Percentiles rank a stretch among this genome's conserved stretches.
These are phyloP conservation scores for Inosperma sp. DNA, from an alignment of 768 basidiomycete genomes.

Conservation along the genomic window DNA sequence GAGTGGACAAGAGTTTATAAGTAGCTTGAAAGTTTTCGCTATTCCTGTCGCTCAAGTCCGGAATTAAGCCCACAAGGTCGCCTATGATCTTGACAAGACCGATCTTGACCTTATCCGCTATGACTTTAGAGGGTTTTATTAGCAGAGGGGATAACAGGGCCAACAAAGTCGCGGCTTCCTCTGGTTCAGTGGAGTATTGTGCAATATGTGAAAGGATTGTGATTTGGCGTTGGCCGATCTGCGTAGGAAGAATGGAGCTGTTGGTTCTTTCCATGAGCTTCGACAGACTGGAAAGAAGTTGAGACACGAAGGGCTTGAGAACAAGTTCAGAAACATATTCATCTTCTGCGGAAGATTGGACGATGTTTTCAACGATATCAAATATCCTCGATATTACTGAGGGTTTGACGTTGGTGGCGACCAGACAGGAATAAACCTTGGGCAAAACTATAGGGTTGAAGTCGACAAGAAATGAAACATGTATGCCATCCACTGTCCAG, in stretches of 20 bases:
- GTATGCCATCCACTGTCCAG: conserved; percentile 61
- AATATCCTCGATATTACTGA: conserved; percentile 75
- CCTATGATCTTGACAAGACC: conserved; percentile 71
- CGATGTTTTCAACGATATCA: conserved; percentile 75
- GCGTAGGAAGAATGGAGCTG: conserved; percentile 47
- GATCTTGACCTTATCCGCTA: conserved; percentile 83
- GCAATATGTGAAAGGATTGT: conserved; percentile 75
- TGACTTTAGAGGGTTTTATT: conserved; percentile 65
- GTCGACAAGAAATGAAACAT: conserved; percentile 59
- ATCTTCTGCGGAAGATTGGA: conserved; percentile 51
- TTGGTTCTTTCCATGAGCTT: conserved; percentile 62
- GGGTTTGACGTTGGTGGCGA: conserved; percentile 83
- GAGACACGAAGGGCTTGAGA: conserved; percentile 65
- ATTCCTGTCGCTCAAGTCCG: conserved; percentile 47
- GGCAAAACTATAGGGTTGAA: conserved; percentile 67
- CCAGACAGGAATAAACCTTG: conserved; percentile 76
- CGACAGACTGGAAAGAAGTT: conserved; percentile 68
- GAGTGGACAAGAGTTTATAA: conserved; percentile 62
- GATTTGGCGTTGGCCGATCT: conserved; percentile 78
- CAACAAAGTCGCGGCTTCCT: conserved; percentile 71
- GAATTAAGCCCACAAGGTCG: conserved; percentile 61
- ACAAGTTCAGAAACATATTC: conserved; percentile 45
- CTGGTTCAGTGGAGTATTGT: conserved; percentile 60
- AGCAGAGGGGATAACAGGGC: conserved; percentile 74
- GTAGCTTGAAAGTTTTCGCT: conserved; percentile 46